These are phyloP conservation scores for Diplocarpon mali DNA, from an alignment of 2,329 filamentous ascomycete genomes.

Conservation along the genomic window DNA sequence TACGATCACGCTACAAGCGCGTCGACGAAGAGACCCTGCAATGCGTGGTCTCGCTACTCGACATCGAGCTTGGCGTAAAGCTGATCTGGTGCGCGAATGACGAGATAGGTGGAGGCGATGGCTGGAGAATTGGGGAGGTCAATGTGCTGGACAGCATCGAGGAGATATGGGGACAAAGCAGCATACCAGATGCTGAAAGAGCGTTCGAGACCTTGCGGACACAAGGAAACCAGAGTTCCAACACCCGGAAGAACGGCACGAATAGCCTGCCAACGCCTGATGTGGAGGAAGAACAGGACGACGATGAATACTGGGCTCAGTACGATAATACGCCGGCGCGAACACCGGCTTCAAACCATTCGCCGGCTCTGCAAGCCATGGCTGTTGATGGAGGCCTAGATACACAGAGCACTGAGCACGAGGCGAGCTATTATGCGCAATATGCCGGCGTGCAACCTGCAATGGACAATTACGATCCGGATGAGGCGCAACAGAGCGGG, in stretches of 20 bases:
- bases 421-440: constrained; percentile 59
- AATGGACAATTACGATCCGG: constrained; percentile 72
- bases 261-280: constrained; percentile 14
- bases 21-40: constrained; percentile 68
- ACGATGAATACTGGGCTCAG: constrained; percentile 70
- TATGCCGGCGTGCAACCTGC: constrained; percentile 72
- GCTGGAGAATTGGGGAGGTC: constrained; percentile 65
- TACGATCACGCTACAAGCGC: constrained; percentile 52
- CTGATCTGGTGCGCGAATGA: constrained; percentile 57
- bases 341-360: constrained; percentile 50
- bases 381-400: not conserved
- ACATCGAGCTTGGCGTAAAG: constrained; percentile 51
- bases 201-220: constrained; percentile 31
- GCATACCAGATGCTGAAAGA: constrained; percentile 50
- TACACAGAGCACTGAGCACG: constrained; percentile 37
- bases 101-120: constrained; percentile 45
- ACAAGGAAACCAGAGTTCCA: constrained; percentile 1
- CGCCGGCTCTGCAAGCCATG: constrained; percentile 41
- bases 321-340: constrained; percentile 62
- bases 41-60: constrained; percentile 48
- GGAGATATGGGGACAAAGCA: constrained; percentile 38
- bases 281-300: constrained; percentile 44
- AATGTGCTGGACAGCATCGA: constrained; percentile 44
- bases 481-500: constrained; percentile 42
- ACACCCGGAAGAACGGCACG: constrained; percentile 13